These are phyloP conservation scores for Neopestalotiopsis rosae DNA, from an alignment of 2,329 filamentous ascomycete species.

Conservation along the genomic window DNA sequence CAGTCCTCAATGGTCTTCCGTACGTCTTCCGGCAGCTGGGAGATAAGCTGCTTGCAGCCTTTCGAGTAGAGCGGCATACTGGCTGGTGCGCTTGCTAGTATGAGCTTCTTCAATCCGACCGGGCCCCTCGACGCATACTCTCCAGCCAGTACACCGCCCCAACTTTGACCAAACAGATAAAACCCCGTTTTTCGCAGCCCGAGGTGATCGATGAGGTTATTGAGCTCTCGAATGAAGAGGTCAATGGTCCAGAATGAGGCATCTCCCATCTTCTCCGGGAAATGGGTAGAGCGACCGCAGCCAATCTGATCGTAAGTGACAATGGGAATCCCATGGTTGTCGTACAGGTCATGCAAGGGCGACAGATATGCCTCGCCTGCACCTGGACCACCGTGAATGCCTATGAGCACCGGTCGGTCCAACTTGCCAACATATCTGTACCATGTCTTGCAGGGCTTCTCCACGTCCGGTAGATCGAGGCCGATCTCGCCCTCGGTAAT, in stretches of 20 bases:
- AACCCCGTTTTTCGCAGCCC: conserved; percentile 20
- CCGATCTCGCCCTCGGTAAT: too few species aligned
- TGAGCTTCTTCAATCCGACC: background rate
- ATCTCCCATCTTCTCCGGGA: conserved; percentile 22
- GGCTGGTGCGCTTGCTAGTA: background rate
- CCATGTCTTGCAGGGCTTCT: too few species aligned
- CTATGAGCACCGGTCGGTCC: conserved; percentile 17
- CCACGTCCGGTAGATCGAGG: too few species aligned
- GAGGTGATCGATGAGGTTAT: conserved; percentile 24
- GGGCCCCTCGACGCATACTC: conserved; percentile 19
- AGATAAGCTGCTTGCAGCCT: background rate
- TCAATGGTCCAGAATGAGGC: conserved; percentile 22
- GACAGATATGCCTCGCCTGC: conserved; percentile 26
- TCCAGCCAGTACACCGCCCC: conserved; percentile 25
- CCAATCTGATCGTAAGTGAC: conserved; percentile 30
- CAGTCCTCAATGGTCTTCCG: background rate
- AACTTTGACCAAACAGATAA: conserved; percentile 27
- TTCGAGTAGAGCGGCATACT: background rate
- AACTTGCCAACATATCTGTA: conserved; percentile 26
- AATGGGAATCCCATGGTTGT: conserved; percentile 18
- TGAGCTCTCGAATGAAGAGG: conserved; percentile 25
- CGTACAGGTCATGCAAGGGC: conserved; percentile 15
- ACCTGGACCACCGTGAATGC: conserved; percentile 25
- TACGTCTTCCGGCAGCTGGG: background rate
- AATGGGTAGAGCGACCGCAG: conserved; percentile 26